Percentiles rank a stretch among this genome's conserved stretches.
phyloP scores from a whole-genome alignment of 495 filamentous ascomycete genomes.

The Lasiosphaeria hispida region DNA sequence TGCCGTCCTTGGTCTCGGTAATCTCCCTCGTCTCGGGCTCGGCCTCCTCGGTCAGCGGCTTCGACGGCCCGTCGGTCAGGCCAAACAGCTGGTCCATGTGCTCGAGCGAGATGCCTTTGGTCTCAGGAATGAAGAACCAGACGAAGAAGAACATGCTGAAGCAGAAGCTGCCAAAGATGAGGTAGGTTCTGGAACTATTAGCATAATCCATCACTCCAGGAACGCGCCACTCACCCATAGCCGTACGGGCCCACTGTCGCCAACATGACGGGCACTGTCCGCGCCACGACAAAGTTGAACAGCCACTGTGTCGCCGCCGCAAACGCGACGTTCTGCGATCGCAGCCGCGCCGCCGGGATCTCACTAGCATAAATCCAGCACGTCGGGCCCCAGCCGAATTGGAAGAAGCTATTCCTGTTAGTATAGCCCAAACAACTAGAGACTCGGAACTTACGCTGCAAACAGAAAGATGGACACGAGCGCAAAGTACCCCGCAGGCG shows the following conservation, averaged over 20 bases:
- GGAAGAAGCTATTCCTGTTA: slow-evolving; percentile 53
- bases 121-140: slow-evolving; percentile 72
- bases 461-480: slow-evolving; percentile 72
- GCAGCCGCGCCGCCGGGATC: slow-evolving; percentile 70
- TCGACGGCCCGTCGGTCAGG: slow-evolving; percentile 24
- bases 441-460: slow-evolving; percentile 50
- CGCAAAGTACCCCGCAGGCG: slow-evolving; percentile 57
- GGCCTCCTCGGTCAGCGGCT: slow-evolving; percentile 11
- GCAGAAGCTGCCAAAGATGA: slow-evolving; percentile 61
- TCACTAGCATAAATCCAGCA: slow-evolving; percentile 77
- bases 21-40: not conserved
- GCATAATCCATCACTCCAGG: not conserved
- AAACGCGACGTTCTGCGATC: slow-evolving; percentile 67
- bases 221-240: slow-evolving; percentile 45
- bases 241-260: slow-evolving; percentile 59
- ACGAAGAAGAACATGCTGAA: slow-evolving; percentile 65
- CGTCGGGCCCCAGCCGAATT: slow-evolving; percentile 76
- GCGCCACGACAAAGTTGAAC: slow-evolving; percentile 68
- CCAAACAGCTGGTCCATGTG: slow-evolving; percentile 40
- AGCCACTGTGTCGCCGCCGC: slow-evolving; percentile 70
- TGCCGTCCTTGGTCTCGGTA: not conserved
- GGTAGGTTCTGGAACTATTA: slow-evolving; percentile 41
- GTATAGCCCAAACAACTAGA: too few relatives aligned
- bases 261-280: slow-evolving; percentile 62
- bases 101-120: slow-evolving; percentile 55